Percentiles rank a stretch among this genome's conserved stretches.
phyloP scores from a whole-genome alignment of 495 filamentous ascomycete genomes.

The Neurospora sublineolata region DNA sequence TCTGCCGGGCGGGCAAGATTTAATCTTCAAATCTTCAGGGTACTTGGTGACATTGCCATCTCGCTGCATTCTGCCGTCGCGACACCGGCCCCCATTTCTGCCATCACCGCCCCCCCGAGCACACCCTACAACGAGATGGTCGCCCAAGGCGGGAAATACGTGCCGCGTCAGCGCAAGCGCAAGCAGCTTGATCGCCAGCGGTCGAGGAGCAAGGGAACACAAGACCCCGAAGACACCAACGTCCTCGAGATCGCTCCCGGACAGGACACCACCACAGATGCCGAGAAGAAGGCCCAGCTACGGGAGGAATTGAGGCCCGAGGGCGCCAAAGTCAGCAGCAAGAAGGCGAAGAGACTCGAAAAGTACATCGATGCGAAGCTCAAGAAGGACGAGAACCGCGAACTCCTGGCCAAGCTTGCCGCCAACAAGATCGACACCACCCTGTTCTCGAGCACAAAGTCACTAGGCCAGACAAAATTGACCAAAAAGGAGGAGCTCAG shows the following conservation, averaged over 20 bases:
- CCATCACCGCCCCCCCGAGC: neutral
- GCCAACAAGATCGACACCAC: conserved; percentile 70
- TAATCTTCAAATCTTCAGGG: conserved; percentile 7
- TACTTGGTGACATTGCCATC: neutral
- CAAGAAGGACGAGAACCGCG: conserved; percentile 83
- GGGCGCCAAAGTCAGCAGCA: conserved; percentile 65
- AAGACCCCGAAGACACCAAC: conserved; percentile 44
- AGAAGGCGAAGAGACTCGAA: conserved; percentile 89
- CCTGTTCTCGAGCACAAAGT: conserved; percentile 61
- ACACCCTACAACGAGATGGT: conserved; percentile 17
- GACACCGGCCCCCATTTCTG: neutral
- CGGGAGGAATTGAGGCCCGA: conserved; percentile 55
- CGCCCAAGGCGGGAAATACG: conserved; percentile 54
- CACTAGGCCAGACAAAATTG: conserved; percentile 54
- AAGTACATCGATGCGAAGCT: conserved; percentile 98
- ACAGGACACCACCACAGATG: conserved; percentile 43
- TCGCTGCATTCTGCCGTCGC: neutral
- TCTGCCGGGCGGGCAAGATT: conserved; percentile 41
- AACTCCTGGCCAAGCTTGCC: conserved; percentile 71
- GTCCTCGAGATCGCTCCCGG: conserved; percentile 56
- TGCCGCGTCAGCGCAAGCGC: conserved; percentile 72
- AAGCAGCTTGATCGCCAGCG: conserved; percentile 46
- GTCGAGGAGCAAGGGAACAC: conserved; percentile 29
- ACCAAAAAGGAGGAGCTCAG: conserved; percentile 56
- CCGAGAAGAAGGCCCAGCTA: conserved; percentile 46